Evolutionary conservation across 1,284 basidiomycete genomes (phyloP).

Genomic region (Boletus semigastroideus): DNA sequence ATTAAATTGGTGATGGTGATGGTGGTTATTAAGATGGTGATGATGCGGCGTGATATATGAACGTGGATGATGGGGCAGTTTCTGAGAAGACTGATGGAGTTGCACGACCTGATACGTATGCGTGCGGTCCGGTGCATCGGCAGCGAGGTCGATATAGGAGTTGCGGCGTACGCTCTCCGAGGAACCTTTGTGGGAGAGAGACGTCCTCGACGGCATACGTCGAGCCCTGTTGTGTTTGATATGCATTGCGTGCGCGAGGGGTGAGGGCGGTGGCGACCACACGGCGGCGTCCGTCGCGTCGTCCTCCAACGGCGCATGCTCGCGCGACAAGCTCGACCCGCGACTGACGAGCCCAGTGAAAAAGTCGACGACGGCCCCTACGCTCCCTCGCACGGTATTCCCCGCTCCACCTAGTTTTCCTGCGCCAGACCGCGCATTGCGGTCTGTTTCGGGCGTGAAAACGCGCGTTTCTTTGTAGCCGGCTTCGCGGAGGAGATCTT

Average conservation of each 20-base stretch:
- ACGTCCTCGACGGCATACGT: conserved; percentile 20
- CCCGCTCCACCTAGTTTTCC: conserved; percentile 29
- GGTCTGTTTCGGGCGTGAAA: conserved; percentile 79
- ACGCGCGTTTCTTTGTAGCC: conserved; percentile 89
- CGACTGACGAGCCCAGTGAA: conserved; percentile 52
- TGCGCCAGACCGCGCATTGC: conserved; percentile 34
- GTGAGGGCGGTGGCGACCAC: conserved; percentile 36
- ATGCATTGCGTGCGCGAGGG: conserved; percentile 25
- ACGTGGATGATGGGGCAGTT: conserved; percentile 28
- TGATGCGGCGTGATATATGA: conserved; percentile 32
- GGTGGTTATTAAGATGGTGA: conserved; percentile 23
- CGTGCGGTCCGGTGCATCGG: conserved; percentile 9
- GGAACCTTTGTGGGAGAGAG: conserved; percentile 22
- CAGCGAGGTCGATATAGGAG: conserved; percentile 10
- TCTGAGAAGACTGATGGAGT: conserved; percentile 26
- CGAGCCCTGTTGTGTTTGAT: conserved; percentile 16
- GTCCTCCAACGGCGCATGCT: conserved; percentile 10
- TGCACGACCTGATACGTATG: conserved; percentile 14
- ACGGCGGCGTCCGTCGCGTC: conserved; percentile 4
- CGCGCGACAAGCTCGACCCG: conserved; percentile 27
- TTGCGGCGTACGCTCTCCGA: conserved; percentile 21
- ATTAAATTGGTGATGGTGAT: conserved; percentile 28
- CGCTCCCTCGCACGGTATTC: conserved; percentile 36
- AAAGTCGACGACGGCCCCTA: conserved; percentile 60
- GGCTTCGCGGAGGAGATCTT: conserved; percentile 79